These are phyloP conservation scores for Neophaeococcomyces aloes DNA, from an alignment of 2,329 filamentous ascomycete genomes.

Conservation along the genomic window DNA sequence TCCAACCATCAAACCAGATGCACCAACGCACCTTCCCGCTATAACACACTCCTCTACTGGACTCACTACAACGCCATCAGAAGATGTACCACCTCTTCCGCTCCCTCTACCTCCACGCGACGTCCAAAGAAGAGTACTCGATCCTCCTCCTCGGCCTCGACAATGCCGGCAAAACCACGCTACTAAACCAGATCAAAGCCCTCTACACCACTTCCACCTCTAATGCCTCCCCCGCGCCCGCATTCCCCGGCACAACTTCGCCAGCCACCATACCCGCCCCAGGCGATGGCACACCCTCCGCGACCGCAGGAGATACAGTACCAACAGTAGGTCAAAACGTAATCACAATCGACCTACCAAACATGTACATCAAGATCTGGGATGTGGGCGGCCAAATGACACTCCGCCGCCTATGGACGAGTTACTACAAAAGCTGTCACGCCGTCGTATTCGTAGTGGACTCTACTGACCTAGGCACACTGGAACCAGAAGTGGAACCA, in stretches of 20 bases:
- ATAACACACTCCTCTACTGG: too few relatives aligned
- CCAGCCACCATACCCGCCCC: background rate
- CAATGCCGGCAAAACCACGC: constrained; percentile 96
- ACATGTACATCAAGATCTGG: constrained; percentile 98
- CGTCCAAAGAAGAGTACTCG: constrained; percentile 98
- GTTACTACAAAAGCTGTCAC: constrained; percentile 87
- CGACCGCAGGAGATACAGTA: constrained; percentile 70
- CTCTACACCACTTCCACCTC: constrained; percentile 49
- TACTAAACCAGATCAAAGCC: constrained; percentile 91
- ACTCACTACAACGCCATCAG: too few relatives aligned
- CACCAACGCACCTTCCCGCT: too few relatives aligned
- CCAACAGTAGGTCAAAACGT: constrained; percentile 97
- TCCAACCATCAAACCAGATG: too few relatives aligned
- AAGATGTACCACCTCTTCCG: constrained; percentile 92
- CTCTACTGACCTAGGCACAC: constrained; percentile 70
- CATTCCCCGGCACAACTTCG: constrained; percentile 23
- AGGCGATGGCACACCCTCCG: constrained; percentile 35
- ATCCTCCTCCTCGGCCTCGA: constrained; percentile 94
- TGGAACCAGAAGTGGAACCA: constrained; percentile 53
- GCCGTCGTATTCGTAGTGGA: constrained; percentile 98
- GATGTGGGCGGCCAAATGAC: constrained; percentile 90
- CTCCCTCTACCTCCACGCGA: constrained; percentile 86
- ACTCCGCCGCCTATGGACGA: constrained; percentile 85
- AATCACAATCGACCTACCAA: constrained; percentile 75
- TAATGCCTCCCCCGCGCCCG: constrained; percentile 24